These are phyloP conservation scores for Gaertneriomyces sp. DNA, from an alignment of 192 early-diverging fungal genomes.

Conservation along the genomic window DNA sequence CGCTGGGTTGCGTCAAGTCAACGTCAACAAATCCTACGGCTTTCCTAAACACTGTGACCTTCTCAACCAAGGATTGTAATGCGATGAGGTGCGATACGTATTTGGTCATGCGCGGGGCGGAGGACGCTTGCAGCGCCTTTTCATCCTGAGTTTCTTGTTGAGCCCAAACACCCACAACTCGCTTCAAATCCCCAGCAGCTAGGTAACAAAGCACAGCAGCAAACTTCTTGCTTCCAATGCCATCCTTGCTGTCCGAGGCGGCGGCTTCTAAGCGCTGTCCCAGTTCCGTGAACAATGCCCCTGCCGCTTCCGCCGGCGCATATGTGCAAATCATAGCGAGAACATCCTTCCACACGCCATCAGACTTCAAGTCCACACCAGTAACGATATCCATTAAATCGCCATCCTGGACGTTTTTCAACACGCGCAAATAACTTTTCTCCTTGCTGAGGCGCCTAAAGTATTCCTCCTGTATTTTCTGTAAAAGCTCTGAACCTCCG, in stretches of 20 bases:
- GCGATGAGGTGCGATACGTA: slow-evolving; percentile 50
- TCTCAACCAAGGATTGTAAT: slow-evolving; percentile 81
- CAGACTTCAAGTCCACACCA: slow-evolving; percentile 61
- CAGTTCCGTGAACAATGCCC: slow-evolving; percentile 33
- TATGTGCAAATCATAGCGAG: slow-evolving; percentile 93
- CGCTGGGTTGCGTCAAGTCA: slow-evolving; percentile 48
- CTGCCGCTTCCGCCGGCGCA: slow-evolving; percentile 73
- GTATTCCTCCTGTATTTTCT: slow-evolving; percentile 75
- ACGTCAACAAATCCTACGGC: slow-evolving; percentile 89
- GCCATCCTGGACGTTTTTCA: slow-evolving; percentile 76
- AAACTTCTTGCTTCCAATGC: slow-evolving; percentile 37
- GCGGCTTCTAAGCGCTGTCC: slow-evolving; percentile 42
- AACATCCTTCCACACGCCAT: slow-evolving; percentile 82
- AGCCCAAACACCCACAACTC: slow-evolving; percentile 78
- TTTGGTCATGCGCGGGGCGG: slow-evolving; percentile 10
- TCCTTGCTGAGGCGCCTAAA: slow-evolving; percentile 69
- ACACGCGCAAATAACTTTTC: slow-evolving; percentile 76
- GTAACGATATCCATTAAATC: slow-evolving; percentile 79
- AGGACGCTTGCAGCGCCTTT: slow-evolving; percentile 17
- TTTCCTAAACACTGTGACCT: slow-evolving; percentile 87
- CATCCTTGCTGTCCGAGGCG: background rate
- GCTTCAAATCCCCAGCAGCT: slow-evolving; percentile 75
- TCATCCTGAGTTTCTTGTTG: slow-evolving; percentile 33
- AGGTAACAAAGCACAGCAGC: slow-evolving; percentile 80
- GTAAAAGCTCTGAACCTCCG: slow-evolving; percentile 72